Percentiles rank a stretch among this genome's conserved stretches.
Evolutionary conservation across 306 rosid species (phyloP).

Genomic region (Castanea mollissima): DNA sequence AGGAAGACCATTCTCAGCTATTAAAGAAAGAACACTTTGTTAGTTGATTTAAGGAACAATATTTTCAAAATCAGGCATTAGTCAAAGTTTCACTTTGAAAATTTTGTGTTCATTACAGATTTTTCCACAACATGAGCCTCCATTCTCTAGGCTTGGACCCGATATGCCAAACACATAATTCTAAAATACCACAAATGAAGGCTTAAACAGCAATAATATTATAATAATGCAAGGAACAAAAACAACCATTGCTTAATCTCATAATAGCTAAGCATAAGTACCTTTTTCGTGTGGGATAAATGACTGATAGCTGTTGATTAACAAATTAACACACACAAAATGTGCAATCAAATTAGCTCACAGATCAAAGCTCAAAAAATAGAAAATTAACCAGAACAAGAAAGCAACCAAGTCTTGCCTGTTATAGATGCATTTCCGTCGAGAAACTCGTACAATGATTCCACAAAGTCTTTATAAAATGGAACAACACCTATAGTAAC

Average conservation of each 20-base stretch:
- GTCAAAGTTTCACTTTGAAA: background rate
- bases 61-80: background rate
- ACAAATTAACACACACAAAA: constrained; percentile 11
- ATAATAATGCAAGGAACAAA: background rate
- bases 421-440: constrained; percentile 74
- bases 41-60: background rate
- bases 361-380: constrained; percentile 12
- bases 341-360: constrained; percentile 27
- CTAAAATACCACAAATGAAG: background rate
- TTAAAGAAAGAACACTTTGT: background rate
- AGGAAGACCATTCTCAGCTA: background rate
- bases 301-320: constrained; percentile 65
- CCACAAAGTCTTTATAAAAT: constrained; percentile 75
- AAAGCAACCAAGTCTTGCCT: constrained; percentile 46
- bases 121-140: background rate
- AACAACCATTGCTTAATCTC: background rate
- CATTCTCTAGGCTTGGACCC: background rate
- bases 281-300: constrained; percentile 70
- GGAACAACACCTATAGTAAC: constrained; percentile 53
- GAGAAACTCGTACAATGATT: constrained; percentile 70
- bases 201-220: background rate
- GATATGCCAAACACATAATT: background rate
- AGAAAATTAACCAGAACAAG: constrained; percentile 3
- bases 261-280: constrained; percentile 26
- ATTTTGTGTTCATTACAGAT: background rate